Percentiles rank a stretch among this genome's conserved stretches.
phyloP scores from a whole-genome alignment of 2,329 filamentous ascomycete species.

The Rugonectria rugulosa region DNA sequence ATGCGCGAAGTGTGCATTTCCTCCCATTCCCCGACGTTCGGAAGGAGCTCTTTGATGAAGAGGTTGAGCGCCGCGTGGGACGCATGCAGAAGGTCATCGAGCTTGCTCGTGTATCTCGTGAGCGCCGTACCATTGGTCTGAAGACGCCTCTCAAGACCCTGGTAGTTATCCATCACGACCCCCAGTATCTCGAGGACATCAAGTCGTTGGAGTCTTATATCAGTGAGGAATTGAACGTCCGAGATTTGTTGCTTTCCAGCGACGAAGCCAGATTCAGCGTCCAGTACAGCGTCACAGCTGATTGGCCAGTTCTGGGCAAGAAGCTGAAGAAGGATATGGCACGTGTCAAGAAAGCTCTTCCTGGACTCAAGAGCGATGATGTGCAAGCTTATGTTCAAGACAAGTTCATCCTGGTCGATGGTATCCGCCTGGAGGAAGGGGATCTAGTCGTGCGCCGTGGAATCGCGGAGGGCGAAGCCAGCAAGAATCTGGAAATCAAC shows the following conservation, averaged over 20 bases:
- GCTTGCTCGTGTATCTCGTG: conserved; percentile 83
- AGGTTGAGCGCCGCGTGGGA: conserved; percentile 83
- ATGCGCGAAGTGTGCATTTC: conserved; percentile 91
- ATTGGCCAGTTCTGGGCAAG: conserved; percentile 95
- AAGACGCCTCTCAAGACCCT: conserved; percentile 92
- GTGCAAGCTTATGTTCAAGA: conserved; percentile 79
- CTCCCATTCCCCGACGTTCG: conserved; percentile 87
- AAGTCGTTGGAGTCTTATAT: conserved; percentile 88
- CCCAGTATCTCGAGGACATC: conserved; percentile 85
- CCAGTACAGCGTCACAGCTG: conserved; percentile 86
- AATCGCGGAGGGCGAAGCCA: conserved; percentile 74
- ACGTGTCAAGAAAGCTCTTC: conserved; percentile 90
- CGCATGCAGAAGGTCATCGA: conserved; percentile 98
- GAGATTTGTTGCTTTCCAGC: conserved; percentile 81
- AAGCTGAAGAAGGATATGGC: conserved; percentile 96
- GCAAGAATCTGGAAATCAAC: conserved; percentile 82
- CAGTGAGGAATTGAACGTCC: conserved; percentile 88
- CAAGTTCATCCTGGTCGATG: conserved; percentile 82
- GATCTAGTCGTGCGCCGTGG: conserved; percentile 82
- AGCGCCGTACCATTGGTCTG: conserved; percentile 82
- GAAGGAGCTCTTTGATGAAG: conserved; percentile 85
- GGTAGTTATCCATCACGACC: conserved; percentile 85
- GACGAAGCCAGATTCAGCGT: conserved; percentile 94
- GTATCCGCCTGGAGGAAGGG: conserved; percentile 81
- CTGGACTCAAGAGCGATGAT: conserved; percentile 77